Evolutionary conservation across 495 filamentous ascomycete species (phyloP), one percentile per base, ranked within the genome.

Genomic region (Xylaria castorea): DNA sequence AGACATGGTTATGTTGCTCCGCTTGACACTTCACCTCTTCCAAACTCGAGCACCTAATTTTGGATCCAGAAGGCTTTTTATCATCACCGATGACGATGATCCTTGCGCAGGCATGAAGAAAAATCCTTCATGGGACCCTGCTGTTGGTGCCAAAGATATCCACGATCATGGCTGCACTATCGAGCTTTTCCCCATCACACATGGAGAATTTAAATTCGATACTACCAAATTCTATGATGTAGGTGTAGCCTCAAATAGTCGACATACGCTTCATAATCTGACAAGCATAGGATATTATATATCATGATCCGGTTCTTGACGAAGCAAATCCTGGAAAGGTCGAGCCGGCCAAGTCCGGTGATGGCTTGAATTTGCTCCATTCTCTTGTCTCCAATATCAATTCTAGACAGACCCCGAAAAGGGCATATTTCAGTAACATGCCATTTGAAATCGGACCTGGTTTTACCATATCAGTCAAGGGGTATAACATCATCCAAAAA

Each of bases 11-110:
- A 97, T 95, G 78, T 87, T 99, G 2, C 84, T 99, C 1, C 98
- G 97, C 79, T 95, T 95, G 78, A 94, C 92, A 57, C 98, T 98
- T 75, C 94, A 98, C 74, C 93, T 98, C 48, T 97, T 99, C 81
- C 97, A 96, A 3, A 97, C 92, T 2, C 97, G 92, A 77, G 94
- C 97, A 0, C 91, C 96, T 20, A 98, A 97, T 76, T 98, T 98
- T 79, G 90, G 93, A 30, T 98, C 96, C 0, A 85, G 97, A 51
- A 89, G 97, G 42, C 84, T 99, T 14, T 98, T 99, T 82, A 90
- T 99, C 71, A 94, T 99, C 69, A 97, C 97, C 2, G 95, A 98
- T 77, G 92, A 97, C 70, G 97, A 99, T 78, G 87, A 94, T 78
- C 96, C 97, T 7, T 93, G 97, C 77, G 64, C 66, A 22, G 85